Percentiles rank a stretch among this genome's conserved stretches.
Conservation (phyloP, 1,284 basidiomycete genomes). For the Pascua sp. region DNA sequence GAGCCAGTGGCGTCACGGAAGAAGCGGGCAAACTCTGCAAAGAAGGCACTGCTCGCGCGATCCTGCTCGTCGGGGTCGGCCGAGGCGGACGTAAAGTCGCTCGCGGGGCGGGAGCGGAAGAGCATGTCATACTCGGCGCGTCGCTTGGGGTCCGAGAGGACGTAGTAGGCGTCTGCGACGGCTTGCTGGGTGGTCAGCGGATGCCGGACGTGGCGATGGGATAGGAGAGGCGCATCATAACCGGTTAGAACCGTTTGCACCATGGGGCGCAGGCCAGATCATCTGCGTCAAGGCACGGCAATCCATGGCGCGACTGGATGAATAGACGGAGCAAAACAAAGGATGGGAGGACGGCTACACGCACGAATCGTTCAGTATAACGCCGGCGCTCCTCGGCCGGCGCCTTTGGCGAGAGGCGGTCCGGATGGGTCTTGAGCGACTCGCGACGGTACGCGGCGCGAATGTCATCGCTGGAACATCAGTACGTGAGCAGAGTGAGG, state of each 20-base stretch:
- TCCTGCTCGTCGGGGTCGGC: conserved; percentile 55
- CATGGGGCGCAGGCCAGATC: too few relatives aligned
- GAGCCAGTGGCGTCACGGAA: conserved; percentile 56
- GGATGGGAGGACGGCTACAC: too few relatives aligned
- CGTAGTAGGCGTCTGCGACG: conserved; percentile 94
- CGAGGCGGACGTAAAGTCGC: conserved; percentile 35
- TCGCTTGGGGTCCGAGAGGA: conserved; percentile 71
- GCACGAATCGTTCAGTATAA: conserved; percentile 71
- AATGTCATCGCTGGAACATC: conserved; percentile 47
- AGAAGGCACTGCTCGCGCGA: conserved; percentile 66
- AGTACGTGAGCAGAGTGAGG: not conserved
- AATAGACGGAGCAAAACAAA: not conserved
- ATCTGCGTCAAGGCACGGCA: too few relatives aligned
- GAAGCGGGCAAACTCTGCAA: conserved; percentile 69
- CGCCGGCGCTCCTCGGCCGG: conserved; percentile 64
- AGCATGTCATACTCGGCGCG: conserved; percentile 80
- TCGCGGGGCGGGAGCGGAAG: conserved; percentile 51
- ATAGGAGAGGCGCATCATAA: not conserved
- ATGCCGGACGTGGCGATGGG: not conserved
- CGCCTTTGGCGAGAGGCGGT: conserved; percentile 69
- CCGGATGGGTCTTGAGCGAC: conserved; percentile 73
- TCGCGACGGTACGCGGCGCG: conserved; percentile 48
- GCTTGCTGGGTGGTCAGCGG: conserved; percentile 53
- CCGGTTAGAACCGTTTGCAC: not conserved
- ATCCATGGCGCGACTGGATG: too few relatives aligned